Evolutionary conservation across 164 flowering plant species (phyloP), one percentile per base, ranked within the genome.

Genomic region (Aristolochia contorta): DNA sequence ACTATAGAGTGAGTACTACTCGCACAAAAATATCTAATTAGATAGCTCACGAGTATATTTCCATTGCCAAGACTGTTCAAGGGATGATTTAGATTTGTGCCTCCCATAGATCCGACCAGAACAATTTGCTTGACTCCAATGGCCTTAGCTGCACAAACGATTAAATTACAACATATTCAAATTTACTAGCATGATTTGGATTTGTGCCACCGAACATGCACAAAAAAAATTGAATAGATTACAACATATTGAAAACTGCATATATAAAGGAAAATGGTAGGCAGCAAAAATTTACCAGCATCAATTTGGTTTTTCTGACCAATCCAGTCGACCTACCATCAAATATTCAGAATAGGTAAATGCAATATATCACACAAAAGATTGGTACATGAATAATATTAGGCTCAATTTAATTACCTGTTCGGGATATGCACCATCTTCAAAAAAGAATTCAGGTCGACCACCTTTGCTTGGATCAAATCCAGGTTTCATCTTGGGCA

Each of bases 241-340:
- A 37, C 3, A 37, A 37, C 7, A 37, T 10, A 37, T 37, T 3
- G 43, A 37, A 8, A 37, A 60, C 37, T 13, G 56, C 10, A 33
- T 53, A 1, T 57, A 61, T 23, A 59, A 24, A 32, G 6, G 50
- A 20, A 15, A 52, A 16, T 54, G 8, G 32, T 30, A 22, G 18
- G 27, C 46, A 45, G 27, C 48, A 50, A 16, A 53, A 56, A 9
- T 75, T 70, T 53, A 91, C 97, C 99, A 57, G 93, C 93, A 83
- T 94, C 97, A 33, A 91, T 94, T 72, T 94, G 99, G 77, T 94
- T 94, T 73, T 87, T 94, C 74, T 94, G 99, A 57, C 99, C 99
- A 69, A 88, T 79, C 99, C 99, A 91, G 49, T 94, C 99, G 71
- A 94, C 97, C 97, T 94, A 71, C 43, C 13, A 71, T 9, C 18